Evolutionary conservation across 129 eudicot species (phyloP).

Genomic region (Chrysanthemum seticuspe): DNA sequence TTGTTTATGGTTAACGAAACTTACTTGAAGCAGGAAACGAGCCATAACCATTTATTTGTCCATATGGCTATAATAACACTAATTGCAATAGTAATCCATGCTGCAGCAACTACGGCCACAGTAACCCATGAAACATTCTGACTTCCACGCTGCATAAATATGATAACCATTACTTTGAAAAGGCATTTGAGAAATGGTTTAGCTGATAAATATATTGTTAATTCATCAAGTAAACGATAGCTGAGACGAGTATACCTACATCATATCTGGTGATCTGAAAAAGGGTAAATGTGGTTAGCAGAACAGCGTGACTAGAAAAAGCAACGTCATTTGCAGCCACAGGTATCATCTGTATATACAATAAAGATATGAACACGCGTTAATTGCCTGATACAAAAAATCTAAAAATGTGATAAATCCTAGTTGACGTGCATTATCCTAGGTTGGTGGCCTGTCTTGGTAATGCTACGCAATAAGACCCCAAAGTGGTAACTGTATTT

Average conservation of each 20-base stretch:
- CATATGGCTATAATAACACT: constrained; percentile 56
- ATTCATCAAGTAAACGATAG: not conserved
- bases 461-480: too few relatives aligned
- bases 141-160: constrained; percentile 52
- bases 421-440: too few relatives aligned
- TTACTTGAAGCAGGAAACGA: constrained; percentile 68
- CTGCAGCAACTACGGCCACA: constrained; percentile 42
- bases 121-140: constrained; percentile 60
- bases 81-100: constrained; percentile 55
- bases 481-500: too few relatives aligned
- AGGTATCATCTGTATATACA: constrained; percentile 63
- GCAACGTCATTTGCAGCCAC: constrained; percentile 88
- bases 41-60: constrained; percentile 75
- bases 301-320: constrained; percentile 73
- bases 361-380: not conserved
- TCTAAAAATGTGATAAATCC: too few relatives aligned
- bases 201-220: too few relatives aligned
- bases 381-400: too few relatives aligned
- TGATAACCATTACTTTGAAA: not conserved
- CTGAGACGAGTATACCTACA: constrained; percentile 31
- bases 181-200: too few relatives aligned
- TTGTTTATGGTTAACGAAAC: constrained; percentile 4
- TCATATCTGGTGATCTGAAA: constrained; percentile 72
- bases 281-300: constrained; percentile 70
- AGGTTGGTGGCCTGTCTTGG: too few relatives aligned